Evolutionary conservation across 805 yeast species (phyloP).

Genomic region (Grigorovia yakushimaensis): DNA sequence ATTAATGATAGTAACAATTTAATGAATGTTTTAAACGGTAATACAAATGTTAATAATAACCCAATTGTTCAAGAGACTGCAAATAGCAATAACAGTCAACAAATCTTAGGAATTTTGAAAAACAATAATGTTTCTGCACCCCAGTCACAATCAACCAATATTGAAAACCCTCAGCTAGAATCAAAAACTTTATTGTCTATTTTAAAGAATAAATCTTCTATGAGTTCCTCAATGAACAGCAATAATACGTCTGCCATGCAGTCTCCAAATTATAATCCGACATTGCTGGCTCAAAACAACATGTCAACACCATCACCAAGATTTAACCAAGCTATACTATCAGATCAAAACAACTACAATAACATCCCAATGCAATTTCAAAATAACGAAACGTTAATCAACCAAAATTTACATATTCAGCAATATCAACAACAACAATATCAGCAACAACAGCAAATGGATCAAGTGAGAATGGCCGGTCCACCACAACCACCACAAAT

Average conservation of each 20-base stretch:
- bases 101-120: neutral
- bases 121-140: neutral
- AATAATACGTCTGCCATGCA: neutral
- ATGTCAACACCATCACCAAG: neutral
- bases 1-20: neutral
- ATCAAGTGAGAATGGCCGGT: slow-evolving; percentile 1
- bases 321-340: neutral
- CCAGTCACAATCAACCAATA: neutral
- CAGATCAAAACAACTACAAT: neutral
- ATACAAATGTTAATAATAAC: neutral
- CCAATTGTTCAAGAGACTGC: neutral
- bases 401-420: neutral
- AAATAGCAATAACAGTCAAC: neutral
- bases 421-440: neutral
- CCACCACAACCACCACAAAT: neutral
- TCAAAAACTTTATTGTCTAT: neutral
- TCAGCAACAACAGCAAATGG: neutral
- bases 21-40: neutral
- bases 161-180: neutral
- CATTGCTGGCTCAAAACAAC: neutral
- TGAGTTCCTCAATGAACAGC: neutral
- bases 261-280: neutral
- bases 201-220: neutral
- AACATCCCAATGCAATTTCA: neutral
- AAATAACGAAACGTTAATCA: neutral